phyloP scores from a whole-genome alignment of 192 early-diverging fungal species.

The Mortierella claussenii region DNA sequence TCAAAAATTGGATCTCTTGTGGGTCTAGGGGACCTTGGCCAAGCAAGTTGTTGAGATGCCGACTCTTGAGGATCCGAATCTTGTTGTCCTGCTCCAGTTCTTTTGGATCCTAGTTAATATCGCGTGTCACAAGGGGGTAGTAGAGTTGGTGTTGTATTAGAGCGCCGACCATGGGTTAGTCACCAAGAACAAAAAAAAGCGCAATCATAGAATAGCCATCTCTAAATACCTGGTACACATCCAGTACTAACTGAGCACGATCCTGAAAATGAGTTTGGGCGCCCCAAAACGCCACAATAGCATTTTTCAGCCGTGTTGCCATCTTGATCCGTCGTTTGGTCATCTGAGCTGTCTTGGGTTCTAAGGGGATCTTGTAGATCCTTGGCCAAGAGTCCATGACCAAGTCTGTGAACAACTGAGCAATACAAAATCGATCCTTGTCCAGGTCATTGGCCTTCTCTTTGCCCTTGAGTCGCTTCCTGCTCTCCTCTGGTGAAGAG shows the following conservation, averaged over 20 bases:
- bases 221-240: slow-evolving; percentile 37
- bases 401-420: slow-evolving; percentile 21
- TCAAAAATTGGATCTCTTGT: not conserved
- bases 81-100: slow-evolving; percentile 22
- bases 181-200: too few species aligned
- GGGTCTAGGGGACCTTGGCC: slow-evolving; percentile 10
- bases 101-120: slow-evolving; percentile 33
- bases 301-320: slow-evolving; percentile 21
- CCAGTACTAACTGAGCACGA: slow-evolving; percentile 23
- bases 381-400: slow-evolving; percentile 24
- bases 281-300: slow-evolving; percentile 28
- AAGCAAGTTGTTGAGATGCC: slow-evolving; percentile 37
- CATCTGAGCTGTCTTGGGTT: slow-evolving; percentile 2
- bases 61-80: slow-evolving; percentile 32
- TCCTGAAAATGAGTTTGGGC: slow-evolving; percentile 32
- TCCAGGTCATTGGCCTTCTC: slow-evolving; percentile 24
- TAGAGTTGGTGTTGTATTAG: too few species aligned
- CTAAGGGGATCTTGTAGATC: slow-evolving; percentile 23
- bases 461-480: slow-evolving; percentile 8
- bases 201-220: too few species aligned
- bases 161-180: too few species aligned
- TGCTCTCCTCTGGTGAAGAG: not conserved
- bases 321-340: slow-evolving; percentile 21
- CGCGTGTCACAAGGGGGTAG: too few species aligned
- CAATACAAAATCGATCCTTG: slow-evolving; percentile 7